Percentiles rank a stretch among this genome's conserved stretches.
These are phyloP conservation scores for Sporopachydermia cereana DNA, from an alignment of 1,139 yeast genomes.

Conservation along the genomic window DNA sequence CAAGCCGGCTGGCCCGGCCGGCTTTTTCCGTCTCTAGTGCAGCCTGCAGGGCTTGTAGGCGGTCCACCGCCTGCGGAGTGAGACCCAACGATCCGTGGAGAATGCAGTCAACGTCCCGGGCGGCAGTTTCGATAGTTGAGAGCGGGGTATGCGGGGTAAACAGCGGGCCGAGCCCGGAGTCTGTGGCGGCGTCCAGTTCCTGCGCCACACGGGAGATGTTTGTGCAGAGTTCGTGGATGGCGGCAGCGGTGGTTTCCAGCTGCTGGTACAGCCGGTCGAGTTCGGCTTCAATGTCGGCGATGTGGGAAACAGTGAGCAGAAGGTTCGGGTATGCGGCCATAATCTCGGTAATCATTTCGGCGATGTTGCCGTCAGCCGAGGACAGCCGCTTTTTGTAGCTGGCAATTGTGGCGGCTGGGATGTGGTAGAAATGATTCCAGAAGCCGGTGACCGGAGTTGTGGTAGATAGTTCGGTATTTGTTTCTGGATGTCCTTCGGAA, in stretches of 20 bases:
- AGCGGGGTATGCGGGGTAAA: neutral
- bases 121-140: neutral
- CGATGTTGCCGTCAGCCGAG: neutral
- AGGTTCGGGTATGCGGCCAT: neutral
- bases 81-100: slow-evolving; percentile 16
- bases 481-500: too few relatives aligned
- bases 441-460: too few relatives aligned
- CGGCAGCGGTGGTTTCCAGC: slow-evolving; percentile 1
- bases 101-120: neutral
- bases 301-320: neutral
- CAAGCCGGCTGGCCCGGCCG: slow-evolving; percentile 12
- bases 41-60: slow-evolving; percentile 12
- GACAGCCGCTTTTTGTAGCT: neutral
- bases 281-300: neutral
- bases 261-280: neutral
- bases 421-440: neutral
- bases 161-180: neutral
- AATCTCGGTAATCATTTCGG: slow-evolving; percentile 1
- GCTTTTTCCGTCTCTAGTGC: slow-evolving; percentile 13
- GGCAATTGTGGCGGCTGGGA: neutral
- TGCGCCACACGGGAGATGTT: neutral
- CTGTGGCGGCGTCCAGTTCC: slow-evolving; percentile 4
- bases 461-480: too few relatives aligned
- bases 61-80: slow-evolving; percentile 16
- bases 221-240: neutral